A percentile compares a stretch with the other conserved stretches of the same genome.
Conservation (phyloP, 129 eudicot species). For the Smallanthus sonchifolius region DNA sequence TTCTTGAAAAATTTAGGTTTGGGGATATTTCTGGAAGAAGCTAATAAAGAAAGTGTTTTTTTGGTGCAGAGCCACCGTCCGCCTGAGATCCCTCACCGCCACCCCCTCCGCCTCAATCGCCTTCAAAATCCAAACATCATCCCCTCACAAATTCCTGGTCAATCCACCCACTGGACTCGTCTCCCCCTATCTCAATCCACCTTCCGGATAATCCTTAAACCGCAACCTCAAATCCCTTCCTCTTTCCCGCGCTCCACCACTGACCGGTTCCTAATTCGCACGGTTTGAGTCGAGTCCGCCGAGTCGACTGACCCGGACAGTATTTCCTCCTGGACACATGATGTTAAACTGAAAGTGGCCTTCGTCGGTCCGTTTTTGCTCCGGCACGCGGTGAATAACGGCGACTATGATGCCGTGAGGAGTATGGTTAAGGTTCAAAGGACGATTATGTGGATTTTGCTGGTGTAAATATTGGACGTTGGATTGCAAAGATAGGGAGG, state of each 20-base stretch:
- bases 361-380: slow-evolving; percentile 59
- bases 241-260: slow-evolving; percentile 57
- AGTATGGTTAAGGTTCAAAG: slow-evolving; percentile 44
- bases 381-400: slow-evolving; percentile 44
- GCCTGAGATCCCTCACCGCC: slow-evolving; percentile 44
- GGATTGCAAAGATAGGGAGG: slow-evolving; percentile 64
- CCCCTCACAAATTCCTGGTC: slow-evolving; percentile 71
- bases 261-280: slow-evolving; percentile 58
- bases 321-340: slow-evolving; percentile 25
- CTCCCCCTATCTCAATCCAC: slow-evolving; percentile 55
- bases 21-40: too few relatives aligned
- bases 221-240: slow-evolving; percentile 59
- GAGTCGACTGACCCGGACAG: slow-evolving; percentile 30
- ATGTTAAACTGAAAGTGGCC: slow-evolving; percentile 60
- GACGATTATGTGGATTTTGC: slow-evolving; percentile 20
- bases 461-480: slow-evolving; percentile 28
- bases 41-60: too few relatives aligned
- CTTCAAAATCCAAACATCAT: slow-evolving; percentile 71
- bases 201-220: slow-evolving; percentile 65
- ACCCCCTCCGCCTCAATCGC: slow-evolving; percentile 40
- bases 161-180: slow-evolving; percentile 69
- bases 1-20: too few relatives aligned
- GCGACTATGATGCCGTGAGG: slow-evolving; percentile 44
- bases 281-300: slow-evolving; percentile 32
- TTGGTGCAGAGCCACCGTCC: slow-evolving; percentile 66